Conservation (phyloP, 73 alveolate species). For the Tetrahymena borealis region DNA sequence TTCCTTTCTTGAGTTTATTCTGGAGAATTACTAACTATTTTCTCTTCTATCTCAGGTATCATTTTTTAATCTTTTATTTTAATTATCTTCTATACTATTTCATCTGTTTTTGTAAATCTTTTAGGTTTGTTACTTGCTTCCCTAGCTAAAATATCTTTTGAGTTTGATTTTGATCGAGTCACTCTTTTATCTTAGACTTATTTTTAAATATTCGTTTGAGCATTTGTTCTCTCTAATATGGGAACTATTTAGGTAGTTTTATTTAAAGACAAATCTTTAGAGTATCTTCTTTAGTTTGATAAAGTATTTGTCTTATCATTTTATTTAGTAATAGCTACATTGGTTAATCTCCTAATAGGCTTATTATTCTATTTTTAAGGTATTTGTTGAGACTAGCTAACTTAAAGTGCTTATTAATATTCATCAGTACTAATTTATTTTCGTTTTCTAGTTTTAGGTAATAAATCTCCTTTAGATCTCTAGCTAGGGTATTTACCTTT, state of each 20-base stretch:
- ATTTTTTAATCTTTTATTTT: too few relatives aligned
- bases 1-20: too few relatives aligned
- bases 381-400: not conserved
- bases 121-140: not conserved
- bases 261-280: not conserved
- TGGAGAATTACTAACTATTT: too few relatives aligned
- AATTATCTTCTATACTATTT: not conserved
- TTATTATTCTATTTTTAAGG: not conserved
- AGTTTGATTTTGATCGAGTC: not conserved
- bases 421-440: not conserved
- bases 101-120: not conserved
- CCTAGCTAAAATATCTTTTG: not conserved
- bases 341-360: not conserved
- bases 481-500: not conserved
- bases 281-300: not conserved
- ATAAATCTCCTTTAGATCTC: not conserved
- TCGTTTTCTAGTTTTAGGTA: not conserved
- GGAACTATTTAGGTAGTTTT: too few relatives aligned
- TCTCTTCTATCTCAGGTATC: too few relatives aligned
- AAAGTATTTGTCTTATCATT: not conserved
- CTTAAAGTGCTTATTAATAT: not conserved
- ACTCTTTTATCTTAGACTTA: not conserved
- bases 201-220: not conserved
- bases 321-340: not conserved
- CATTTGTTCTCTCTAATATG: not conserved